Evolutionary conservation across 2,329 filamentous ascomycete species (phyloP).

Genomic region (Gaeumannomyces sp.): DNA sequence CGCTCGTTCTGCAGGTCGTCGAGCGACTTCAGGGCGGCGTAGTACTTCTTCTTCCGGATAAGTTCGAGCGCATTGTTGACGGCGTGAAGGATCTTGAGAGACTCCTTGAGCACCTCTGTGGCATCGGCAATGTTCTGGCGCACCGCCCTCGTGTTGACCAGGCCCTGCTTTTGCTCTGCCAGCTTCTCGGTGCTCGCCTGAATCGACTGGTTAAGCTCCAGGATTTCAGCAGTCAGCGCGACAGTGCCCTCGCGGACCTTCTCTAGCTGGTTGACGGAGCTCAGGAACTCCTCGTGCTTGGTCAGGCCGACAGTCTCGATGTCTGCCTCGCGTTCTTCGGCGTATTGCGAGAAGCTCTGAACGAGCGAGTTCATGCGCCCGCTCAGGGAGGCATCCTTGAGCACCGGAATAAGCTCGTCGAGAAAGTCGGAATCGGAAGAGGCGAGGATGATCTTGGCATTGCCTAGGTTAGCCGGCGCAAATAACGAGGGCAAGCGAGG

Average conservation of each 20-base stretch:
- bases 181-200: conserved; percentile 91
- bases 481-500: not conserved
- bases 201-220: conserved; percentile 89
- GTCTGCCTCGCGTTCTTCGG: conserved; percentile 78
- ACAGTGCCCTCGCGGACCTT: conserved; percentile 87
- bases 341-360: conserved; percentile 73
- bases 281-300: conserved; percentile 94
- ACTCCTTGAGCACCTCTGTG: conserved; percentile 80
- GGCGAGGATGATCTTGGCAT: conserved; percentile 75
- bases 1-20: conserved; percentile 97
- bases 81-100: conserved; percentile 82
- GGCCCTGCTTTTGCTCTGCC: conserved; percentile 85
- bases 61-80: conserved; percentile 94
- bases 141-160: conserved; percentile 87
- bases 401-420: conserved; percentile 87
- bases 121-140: conserved; percentile 95
- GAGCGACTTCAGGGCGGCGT: conserved; percentile 84
- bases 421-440: conserved; percentile 90
- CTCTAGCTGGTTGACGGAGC: conserved; percentile 90
- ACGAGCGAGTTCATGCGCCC: conserved; percentile 68
- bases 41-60: conserved; percentile 88
- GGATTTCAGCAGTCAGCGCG: conserved; percentile 79
- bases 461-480: not conserved
- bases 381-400: conserved; percentile 80
- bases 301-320: conserved; percentile 93